phyloP scores from a whole-genome alignment of 108 stramenopile species.

The Seminavis robusta region DNA sequence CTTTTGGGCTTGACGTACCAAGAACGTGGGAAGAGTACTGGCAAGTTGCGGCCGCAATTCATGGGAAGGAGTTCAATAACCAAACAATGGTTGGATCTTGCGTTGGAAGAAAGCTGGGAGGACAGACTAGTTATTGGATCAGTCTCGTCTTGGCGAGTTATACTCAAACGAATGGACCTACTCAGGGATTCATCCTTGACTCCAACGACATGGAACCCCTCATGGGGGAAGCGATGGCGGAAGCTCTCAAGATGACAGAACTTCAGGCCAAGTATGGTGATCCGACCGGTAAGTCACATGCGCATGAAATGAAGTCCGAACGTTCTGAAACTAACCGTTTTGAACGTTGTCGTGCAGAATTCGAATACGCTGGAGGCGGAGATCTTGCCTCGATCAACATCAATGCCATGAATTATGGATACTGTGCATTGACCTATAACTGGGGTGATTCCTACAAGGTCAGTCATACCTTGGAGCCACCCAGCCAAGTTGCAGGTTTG shows the following conservation, averaged over 20 bases:
- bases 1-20: constrained; percentile 25
- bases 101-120: constrained; percentile 8
- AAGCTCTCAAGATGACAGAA: constrained; percentile 24
- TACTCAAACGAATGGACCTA: constrained; percentile 27
- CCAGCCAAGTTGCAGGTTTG: no score
- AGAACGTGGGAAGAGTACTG: constrained; percentile 54
- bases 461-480: no score
- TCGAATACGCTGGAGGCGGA: constrained; percentile 14
- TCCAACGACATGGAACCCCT: constrained; percentile 25
- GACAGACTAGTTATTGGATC: constrained; percentile 14
- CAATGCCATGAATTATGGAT: constrained; percentile 16
- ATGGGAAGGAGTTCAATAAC: constrained; percentile 17
- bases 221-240: constrained; percentile 19
- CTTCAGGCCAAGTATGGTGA: constrained; percentile 24
- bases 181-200: constrained; percentile 30
- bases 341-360: no score
- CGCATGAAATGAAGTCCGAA: no score
- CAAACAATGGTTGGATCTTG: constrained; percentile 22
- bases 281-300: no score
- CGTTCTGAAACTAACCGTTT: no score
- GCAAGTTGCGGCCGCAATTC: constrained; percentile 22
- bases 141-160: constrained; percentile 23
- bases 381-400: constrained; percentile 5
- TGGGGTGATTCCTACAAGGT: no score
- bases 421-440: constrained; percentile 26